Evolutionary conservation across 768 basidiomycete species (phyloP), one percentile per base, ranked within the genome.

Genomic region (Tricholoma terreum): DNA sequence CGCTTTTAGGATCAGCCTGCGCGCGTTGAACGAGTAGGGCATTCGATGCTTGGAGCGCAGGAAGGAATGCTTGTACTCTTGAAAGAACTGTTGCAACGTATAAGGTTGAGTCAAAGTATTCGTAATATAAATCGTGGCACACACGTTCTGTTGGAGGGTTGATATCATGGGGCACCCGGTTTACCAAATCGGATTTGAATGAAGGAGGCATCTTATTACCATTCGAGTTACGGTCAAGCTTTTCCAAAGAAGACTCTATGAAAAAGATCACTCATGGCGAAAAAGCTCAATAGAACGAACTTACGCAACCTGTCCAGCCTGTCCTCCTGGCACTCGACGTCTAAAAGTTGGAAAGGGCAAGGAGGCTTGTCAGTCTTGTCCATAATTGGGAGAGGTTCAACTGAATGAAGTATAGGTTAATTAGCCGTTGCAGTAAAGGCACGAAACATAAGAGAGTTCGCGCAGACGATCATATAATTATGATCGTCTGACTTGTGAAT

Each of bases 11-110:
- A 57, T 85, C 77, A 38, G 69, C 67, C 36, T 77, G 69, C 9
- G 72, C 73, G n/a, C 75, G 75, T 56, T 77, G 73, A 3, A 75
- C 63, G 15, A 90, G 77, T 1, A 78, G 67, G 2, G 75, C 77
- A 61, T 89, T 90, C 2, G 87, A 85, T 11, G 84, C 85, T 48
- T 84, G 80, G 15, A 90, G 73, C 61, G 82, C 74, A 2, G 87
- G 87, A 5, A 90, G 78, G 65, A 90, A 90, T 0, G 82, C 79
- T 66, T 84, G 81, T 3, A 89, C 76, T 15, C 87, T 82, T 9
- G 82, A 76, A 6, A 91, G 73, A 17, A 90, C 89, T 90, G 60
- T 14, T 17, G n/a, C 21, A 9, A 38, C 14, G 24, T 56, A 11
- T 34, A 35, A 53, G 54, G 34, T 52, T 40, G 61, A 40, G 46